Conservation (phyloP, 2,329 filamentous ascomycete species). For the Epichloe hybrida region DNA sequence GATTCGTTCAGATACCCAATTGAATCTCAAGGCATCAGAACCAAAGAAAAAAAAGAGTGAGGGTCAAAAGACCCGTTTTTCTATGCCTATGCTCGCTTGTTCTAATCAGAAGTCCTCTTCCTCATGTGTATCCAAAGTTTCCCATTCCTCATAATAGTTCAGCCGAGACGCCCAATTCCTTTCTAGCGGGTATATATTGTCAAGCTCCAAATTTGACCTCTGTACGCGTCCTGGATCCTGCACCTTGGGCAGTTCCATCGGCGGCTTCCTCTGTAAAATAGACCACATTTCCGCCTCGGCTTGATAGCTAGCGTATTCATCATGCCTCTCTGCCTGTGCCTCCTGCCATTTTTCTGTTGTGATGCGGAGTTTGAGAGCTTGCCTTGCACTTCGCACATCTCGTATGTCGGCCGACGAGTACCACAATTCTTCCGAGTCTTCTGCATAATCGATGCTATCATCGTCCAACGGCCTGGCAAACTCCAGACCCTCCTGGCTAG, state of each 20-base stretch:
- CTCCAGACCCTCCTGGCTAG: not conserved
- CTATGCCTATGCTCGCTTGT: not conserved
- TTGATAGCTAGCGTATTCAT: constrained; percentile 24
- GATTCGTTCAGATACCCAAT: not conserved
- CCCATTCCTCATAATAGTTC: constrained; percentile 29
- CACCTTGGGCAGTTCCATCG: constrained; percentile 18
- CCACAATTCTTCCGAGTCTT: constrained; percentile 14
- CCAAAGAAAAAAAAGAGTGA: not conserved
- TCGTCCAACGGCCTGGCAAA: not conserved
- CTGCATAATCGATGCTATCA: not conserved
- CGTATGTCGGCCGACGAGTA: constrained; percentile 28
- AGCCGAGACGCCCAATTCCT: constrained; percentile 26
- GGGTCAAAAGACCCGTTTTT: too few relatives aligned
- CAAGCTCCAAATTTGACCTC: constrained; percentile 19
- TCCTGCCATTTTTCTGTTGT: constrained; percentile 29
- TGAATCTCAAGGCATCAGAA: not conserved
- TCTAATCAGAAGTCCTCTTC: not conserved
- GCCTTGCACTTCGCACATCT: constrained; percentile 21
- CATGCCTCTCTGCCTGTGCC: constrained; percentile 27
- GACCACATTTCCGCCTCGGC: constrained; percentile 34
- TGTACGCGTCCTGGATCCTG: constrained; percentile 16
- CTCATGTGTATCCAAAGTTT: constrained; percentile 12
- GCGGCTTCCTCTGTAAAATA: constrained; percentile 26
- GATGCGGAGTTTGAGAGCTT: constrained; percentile 25
- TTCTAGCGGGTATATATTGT: constrained; percentile 22